phyloP scores from a whole-genome alignment of 2,329 filamentous ascomycete genomes.

The Arthrobotrys pseudoclavata region DNA sequence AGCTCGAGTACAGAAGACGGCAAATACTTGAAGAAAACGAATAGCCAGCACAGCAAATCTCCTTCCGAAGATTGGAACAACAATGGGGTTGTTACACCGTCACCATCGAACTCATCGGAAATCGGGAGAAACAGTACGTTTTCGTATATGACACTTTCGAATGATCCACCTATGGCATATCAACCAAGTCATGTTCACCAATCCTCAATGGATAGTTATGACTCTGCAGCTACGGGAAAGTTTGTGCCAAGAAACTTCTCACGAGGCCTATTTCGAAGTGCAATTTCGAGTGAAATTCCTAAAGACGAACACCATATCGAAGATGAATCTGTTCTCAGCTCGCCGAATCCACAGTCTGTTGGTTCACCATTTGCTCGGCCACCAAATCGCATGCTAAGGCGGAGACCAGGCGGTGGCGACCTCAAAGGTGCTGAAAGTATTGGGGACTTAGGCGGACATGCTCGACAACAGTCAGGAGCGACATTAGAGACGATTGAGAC shows the following conservation, averaged over 20 bases:
- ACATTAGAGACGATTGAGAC: constrained; percentile 60
- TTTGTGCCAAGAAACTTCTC: constrained; percentile 51
- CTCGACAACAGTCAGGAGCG: constrained; percentile 62
- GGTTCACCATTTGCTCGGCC: constrained; percentile 58
- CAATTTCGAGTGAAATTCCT: constrained; percentile 43
- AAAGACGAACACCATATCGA: constrained; percentile 37
- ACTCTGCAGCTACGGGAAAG: constrained; percentile 43
- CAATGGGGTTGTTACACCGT: constrained; percentile 72
- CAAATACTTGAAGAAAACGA: constrained; percentile 19
- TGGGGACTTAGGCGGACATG: constrained; percentile 72
- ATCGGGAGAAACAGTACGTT: constrained; percentile 64
- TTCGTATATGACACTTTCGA: constrained; percentile 63
- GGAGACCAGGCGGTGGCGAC: constrained; percentile 79
- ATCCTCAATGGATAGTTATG: constrained; percentile 50
- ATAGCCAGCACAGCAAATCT: constrained; percentile 16
- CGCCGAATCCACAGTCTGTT: constrained; percentile 39
- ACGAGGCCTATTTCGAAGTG: constrained; percentile 33
- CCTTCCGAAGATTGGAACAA: constrained; percentile 66
- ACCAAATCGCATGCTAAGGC: constrained; percentile 73
- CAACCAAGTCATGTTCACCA: constrained; percentile 47
- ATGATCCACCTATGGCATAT: constrained; percentile 30
- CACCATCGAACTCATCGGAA: constrained; percentile 68
- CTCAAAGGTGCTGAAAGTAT: constrained; percentile 77
- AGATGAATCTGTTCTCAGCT: constrained; percentile 48
- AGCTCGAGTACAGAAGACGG: constrained; percentile 52